A percentile compares a stretch with the other conserved stretches of the same genome.
phyloP scores from a whole-genome alignment of 2,329 filamentous ascomycete species.

The Xylariales sp. region DNA sequence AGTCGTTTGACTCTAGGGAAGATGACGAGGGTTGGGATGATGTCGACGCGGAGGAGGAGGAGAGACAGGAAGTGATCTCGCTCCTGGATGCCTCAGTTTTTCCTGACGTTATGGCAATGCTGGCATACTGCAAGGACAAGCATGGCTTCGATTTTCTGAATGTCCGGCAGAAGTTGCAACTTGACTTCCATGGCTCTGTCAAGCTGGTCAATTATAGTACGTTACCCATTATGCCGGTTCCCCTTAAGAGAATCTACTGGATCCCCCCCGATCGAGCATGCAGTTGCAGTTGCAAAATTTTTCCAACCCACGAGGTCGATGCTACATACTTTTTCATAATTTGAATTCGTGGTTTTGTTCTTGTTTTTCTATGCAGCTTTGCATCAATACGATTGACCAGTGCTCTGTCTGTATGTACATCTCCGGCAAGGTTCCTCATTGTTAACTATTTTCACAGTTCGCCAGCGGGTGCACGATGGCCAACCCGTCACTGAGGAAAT shows the following conservation, averaged over 20 bases:
- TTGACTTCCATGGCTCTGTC: slow-evolving; percentile 71
- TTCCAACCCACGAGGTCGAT: too few species aligned
- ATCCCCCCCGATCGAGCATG: too few species aligned
- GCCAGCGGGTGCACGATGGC: slow-evolving; percentile 40
- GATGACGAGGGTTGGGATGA: slow-evolving; percentile 49
- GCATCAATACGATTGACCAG: too few species aligned
- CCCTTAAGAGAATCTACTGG: background rate
- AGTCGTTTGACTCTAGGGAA: slow-evolving; percentile 30
- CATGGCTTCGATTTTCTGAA: slow-evolving; percentile 64
- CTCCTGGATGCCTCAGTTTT: slow-evolving; percentile 66
- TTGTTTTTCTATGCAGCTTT: too few species aligned
- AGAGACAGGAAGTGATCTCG: slow-evolving; percentile 58
- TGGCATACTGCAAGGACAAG: slow-evolving; percentile 63
- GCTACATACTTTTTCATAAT: too few species aligned
- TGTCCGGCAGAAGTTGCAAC: slow-evolving; percentile 49
- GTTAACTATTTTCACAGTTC: slow-evolving; percentile 40
- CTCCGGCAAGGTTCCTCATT: too few species aligned
- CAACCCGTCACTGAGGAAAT: slow-evolving; percentile 52
- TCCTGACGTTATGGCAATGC: slow-evolving; percentile 58
- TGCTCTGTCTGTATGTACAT: too few species aligned
- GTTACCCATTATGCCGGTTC: slow-evolving; percentile 9
- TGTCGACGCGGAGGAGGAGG: slow-evolving; percentile 56
- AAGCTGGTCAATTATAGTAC: slow-evolving; percentile 68
- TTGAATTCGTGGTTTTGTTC: too few species aligned
- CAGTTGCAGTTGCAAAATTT: too few species aligned